Evolutionary conservation across 129 eudicot species (phyloP).

Genomic region (Centaurea solstitialis): DNA sequence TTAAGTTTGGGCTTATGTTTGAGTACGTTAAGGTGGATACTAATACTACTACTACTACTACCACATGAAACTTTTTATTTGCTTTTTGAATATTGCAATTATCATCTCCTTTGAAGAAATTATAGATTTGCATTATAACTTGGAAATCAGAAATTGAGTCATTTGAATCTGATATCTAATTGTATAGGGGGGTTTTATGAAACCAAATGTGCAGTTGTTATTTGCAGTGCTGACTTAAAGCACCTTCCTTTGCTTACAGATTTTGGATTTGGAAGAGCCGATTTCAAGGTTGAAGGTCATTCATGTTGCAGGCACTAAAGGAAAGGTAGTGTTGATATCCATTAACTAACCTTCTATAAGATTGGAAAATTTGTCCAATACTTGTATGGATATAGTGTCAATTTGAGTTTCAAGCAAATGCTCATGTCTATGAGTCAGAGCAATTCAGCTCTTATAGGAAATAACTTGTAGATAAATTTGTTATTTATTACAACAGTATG

Average conservation of each 20-base stretch:
- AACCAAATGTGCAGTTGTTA: background rate
- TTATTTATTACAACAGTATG: background rate
- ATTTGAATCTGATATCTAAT: background rate
- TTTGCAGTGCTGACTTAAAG: background rate
- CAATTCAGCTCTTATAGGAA: background rate
- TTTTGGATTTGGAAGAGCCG: conserved; percentile 81
- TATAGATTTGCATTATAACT: background rate
- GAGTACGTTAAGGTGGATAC: conserved; percentile 71
- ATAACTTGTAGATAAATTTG: background rate
- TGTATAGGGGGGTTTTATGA: background rate
- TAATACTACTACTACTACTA: background rate
- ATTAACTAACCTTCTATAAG: conserved; percentile 1
- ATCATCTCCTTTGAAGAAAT: background rate
- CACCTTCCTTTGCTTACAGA: conserved; percentile 32
- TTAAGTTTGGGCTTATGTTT: conserved; percentile 61
- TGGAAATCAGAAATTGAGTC: background rate
- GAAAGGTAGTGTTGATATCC: conserved; percentile 64
- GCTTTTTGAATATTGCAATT: background rate
- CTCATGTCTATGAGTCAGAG: background rate
- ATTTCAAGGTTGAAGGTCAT: conserved; percentile 81
- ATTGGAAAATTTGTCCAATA: background rate
- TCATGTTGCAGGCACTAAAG: conserved; percentile 99
- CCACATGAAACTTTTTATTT: background rate
- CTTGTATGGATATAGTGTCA: background rate
- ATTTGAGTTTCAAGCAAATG: conserved; percentile 5